Evolutionary conservation across 805 yeast genomes (phyloP).

Genomic region (Wickerhamomyces strasburgensis): DNA sequence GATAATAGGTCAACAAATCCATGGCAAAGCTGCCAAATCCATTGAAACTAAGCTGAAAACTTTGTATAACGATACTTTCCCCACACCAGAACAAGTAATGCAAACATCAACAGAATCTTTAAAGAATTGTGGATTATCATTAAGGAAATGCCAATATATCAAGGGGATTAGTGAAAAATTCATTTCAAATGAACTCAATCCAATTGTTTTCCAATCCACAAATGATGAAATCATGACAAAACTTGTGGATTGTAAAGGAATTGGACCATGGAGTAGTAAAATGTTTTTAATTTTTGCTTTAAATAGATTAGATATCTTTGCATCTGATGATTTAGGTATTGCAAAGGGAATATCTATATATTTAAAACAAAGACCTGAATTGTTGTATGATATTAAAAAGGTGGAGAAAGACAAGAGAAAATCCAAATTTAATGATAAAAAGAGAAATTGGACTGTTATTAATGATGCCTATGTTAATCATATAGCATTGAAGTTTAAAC

Average conservation of each 20-base stretch:
- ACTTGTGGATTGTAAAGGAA: constrained; percentile 56
- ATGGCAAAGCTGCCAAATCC: constrained; percentile 75
- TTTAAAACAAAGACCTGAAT: constrained; percentile 46
- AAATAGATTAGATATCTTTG: constrained; percentile 62
- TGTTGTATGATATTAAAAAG: constrained; percentile 40
- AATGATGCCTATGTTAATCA: constrained; percentile 54
- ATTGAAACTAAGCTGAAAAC: constrained; percentile 46
- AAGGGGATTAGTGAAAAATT: constrained; percentile 51
- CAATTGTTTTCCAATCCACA: constrained; percentile 34
- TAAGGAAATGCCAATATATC: constrained; percentile 60
- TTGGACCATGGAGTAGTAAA: constrained; percentile 84
- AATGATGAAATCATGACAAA: constrained; percentile 45
- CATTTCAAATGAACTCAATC: constrained; percentile 29
- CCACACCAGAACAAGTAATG: constrained; percentile 42
- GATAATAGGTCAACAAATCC: constrained; percentile 68
- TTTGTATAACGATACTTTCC: constrained; percentile 29
- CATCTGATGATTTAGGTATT: constrained; percentile 77
- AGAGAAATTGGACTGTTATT: constrained; percentile 60
- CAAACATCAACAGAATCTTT: constrained; percentile 41
- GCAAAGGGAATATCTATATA: constrained; percentile 75
- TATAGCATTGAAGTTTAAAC: constrained; percentile 55
- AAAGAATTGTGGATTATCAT: constrained; percentile 63
- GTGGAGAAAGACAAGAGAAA: constrained; percentile 34
- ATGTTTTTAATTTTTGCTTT: constrained; percentile 79
- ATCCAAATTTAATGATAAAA: constrained; percentile 31